These are phyloP conservation scores for Globisporangium parvum DNA, from an alignment of 352 stramenopile species.

Conservation along the genomic window DNA sequence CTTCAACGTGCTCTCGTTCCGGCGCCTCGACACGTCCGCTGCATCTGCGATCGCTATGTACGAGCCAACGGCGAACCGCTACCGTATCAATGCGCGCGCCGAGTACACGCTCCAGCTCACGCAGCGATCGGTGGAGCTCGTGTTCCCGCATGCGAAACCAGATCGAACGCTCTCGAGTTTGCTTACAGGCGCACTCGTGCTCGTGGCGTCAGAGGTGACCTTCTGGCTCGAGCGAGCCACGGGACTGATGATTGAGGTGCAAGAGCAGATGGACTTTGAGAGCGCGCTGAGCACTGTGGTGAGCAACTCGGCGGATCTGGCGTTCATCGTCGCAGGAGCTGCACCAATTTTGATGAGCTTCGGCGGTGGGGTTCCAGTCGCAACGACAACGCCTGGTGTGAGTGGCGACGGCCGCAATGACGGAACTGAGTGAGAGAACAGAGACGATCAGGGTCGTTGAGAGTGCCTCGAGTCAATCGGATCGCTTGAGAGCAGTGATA, in stretches of 20 bases:
- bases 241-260: constrained; percentile 12
- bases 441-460: no score
- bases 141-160: constrained; percentile 9
- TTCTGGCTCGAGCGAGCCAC: constrained; percentile 20
- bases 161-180: not conserved
- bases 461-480: no score
- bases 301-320: constrained; percentile 17
- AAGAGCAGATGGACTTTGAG: constrained; percentile 28
- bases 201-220: constrained; percentile 9
- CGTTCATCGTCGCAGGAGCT: constrained; percentile 14
- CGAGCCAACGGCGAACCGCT: constrained; percentile 9
- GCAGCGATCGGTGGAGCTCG: constrained; percentile 11
- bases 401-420: not conserved
- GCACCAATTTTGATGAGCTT: constrained; percentile 9
- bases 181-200: constrained; percentile 8
- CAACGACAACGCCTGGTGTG: not conserved
- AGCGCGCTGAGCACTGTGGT: constrained; percentile 19
- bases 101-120: constrained; percentile 15
- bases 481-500: no score
- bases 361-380: not conserved
- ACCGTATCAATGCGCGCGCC: constrained; percentile 5
- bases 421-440: not conserved
- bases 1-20: constrained; percentile 13
- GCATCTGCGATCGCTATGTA: constrained; percentile 1
- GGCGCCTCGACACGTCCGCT: not conserved